Percentiles rank a stretch among this genome's conserved stretches.
Evolutionary conservation across 163 green algal species (phyloP).

Genomic region (Scenedesmus sp.): DNA sequence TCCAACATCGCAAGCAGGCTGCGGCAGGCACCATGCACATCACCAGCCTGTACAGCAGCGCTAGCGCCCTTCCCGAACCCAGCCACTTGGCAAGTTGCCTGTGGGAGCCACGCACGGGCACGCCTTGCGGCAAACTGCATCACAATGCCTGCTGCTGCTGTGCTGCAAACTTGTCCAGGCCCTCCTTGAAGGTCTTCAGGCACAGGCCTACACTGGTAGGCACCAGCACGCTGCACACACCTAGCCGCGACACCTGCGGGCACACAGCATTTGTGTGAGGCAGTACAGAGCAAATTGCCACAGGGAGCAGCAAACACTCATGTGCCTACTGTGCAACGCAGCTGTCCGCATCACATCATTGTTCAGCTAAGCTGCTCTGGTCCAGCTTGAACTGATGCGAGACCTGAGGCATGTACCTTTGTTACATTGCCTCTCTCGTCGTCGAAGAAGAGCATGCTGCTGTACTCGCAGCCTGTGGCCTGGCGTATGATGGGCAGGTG

Average conservation of each 20-base stretch:
- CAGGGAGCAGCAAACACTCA: background rate
- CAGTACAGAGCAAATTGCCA: background rate
- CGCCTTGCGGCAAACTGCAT: no score
- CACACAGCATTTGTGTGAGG: background rate
- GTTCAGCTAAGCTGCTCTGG: no score
- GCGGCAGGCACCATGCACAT: no score
- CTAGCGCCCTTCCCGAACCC: no score
- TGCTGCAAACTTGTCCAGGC: constrained; percentile 35
- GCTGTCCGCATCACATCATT: background rate
- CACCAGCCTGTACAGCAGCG: no score
- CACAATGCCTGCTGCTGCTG: background rate
- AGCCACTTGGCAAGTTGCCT: no score
- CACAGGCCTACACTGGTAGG: constrained; percentile 50
- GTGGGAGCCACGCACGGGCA: no score
- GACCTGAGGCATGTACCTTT: constrained; percentile 28
- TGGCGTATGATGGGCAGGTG: constrained; percentile 65
- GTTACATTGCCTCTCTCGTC: constrained; percentile 58
- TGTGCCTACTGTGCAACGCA: background rate
- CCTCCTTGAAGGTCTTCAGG: constrained; percentile 45
- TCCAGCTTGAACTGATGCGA: no score
- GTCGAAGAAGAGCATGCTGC: constrained; percentile 69
- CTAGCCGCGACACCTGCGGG: constrained; percentile 58
- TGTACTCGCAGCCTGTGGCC: constrained; percentile 56
- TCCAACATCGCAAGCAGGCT: no score
- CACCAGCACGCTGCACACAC: constrained; percentile 59